Evolutionary conservation across 345 rosid species (phyloP).

Genomic region (Geranium brycei): DNA sequence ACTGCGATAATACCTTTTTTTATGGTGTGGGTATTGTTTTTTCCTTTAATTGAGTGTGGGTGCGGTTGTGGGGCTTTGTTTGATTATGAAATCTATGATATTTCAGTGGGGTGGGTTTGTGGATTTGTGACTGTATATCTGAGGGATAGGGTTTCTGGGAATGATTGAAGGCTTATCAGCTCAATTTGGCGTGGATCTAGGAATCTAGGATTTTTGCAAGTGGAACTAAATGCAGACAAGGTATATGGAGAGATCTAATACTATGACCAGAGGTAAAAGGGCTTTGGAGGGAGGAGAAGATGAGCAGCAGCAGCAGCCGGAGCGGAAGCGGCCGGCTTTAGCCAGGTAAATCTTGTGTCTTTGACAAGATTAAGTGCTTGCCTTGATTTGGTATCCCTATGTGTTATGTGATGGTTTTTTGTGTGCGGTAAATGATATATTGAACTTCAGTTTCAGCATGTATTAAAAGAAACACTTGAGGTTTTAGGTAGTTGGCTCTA

Average conservation of each 20-base stretch:
- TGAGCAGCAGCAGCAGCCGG: conserved; percentile 22
- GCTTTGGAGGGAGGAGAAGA: conserved; percentile 32
- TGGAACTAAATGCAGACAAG: conserved; percentile 39
- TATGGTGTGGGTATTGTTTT: not conserved
- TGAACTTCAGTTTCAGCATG: not conserved
- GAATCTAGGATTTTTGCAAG: conserved; percentile 14
- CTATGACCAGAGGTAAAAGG: conserved; percentile 53
- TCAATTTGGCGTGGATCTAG: conserved; percentile 15
- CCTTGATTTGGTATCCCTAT: not conserved
- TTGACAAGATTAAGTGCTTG: not conserved
- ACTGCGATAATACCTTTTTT: not conserved
- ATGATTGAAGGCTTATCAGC: not conserved
- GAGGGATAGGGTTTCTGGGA: not conserved
- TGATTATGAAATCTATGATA: not conserved
- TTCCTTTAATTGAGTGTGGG: no score
- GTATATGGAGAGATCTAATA: conserved; percentile 44
- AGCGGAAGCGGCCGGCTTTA: conserved; percentile 45
- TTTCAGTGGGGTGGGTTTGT: not conserved
- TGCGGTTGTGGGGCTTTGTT: not conserved
- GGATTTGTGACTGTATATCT: conserved; percentile 2
- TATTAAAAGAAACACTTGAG: not conserved
- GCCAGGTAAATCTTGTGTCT: conserved; percentile 25
- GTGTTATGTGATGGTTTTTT: not conserved
- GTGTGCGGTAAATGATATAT: not conserved
- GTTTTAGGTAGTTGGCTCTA: not conserved